These are phyloP conservation scores for Gynandropsis gynandra DNA, from an alignment of 345 rosid species.

Conservation along the genomic window DNA sequence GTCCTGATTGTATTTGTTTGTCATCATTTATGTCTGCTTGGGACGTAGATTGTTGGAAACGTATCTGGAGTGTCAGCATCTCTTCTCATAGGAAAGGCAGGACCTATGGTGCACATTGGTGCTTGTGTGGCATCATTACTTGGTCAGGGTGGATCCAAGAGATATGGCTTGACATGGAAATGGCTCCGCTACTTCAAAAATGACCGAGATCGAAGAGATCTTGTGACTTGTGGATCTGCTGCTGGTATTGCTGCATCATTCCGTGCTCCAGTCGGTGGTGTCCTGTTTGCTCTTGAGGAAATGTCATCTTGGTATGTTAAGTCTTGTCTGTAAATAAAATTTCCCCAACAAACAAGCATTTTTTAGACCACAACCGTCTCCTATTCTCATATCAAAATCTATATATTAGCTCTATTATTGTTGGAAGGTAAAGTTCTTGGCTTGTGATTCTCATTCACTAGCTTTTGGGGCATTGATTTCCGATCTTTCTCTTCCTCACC, in stretches of 20 bases:
- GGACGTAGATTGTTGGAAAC: slow-evolving; percentile 70
- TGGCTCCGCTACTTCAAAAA: slow-evolving; percentile 76
- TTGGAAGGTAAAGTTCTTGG: background rate
- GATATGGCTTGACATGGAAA: slow-evolving; percentile 66
- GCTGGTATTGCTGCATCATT: slow-evolving; percentile 94
- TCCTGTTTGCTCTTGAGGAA: slow-evolving; percentile 85
- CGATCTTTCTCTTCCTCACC: background rate
- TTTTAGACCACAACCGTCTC: background rate
- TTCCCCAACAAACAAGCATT: background rate
- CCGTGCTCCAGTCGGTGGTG: slow-evolving; percentile 93
- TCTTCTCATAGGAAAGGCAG: slow-evolving; percentile 90
- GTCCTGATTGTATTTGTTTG: too few species aligned
- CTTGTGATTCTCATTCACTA: background rate
- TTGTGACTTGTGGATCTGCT: slow-evolving; percentile 91
- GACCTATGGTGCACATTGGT: slow-evolving; percentile 94
- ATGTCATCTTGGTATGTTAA: slow-evolving; percentile 84
- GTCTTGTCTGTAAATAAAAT: background rate
- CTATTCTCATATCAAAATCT: background rate
- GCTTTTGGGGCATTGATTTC: too few species aligned
- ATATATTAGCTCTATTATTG: background rate
- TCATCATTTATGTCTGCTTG: slow-evolving; percentile 8
- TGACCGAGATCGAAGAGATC: slow-evolving; percentile 84
- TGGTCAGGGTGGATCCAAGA: slow-evolving; percentile 91
- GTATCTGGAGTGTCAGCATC: slow-evolving; percentile 80
- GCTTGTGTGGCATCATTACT: slow-evolving; percentile 85